Conservation (phyloP, 345 rosid genomes). For the Eucalyptus marginata region DNA sequence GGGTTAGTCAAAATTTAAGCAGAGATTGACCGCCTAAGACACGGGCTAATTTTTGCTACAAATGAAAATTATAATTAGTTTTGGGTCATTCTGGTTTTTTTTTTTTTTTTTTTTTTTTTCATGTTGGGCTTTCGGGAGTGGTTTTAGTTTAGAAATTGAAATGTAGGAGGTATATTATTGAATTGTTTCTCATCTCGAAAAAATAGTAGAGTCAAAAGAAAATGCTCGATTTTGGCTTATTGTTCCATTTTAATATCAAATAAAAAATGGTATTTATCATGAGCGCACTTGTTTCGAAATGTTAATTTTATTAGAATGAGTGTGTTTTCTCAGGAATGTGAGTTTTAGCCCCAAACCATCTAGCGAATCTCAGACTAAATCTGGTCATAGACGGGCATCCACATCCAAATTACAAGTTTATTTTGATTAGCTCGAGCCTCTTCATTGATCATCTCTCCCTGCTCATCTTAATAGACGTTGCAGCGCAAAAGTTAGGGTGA, state of each 20-base stretch:
- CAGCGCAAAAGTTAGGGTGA: background rate
- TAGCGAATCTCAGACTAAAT: background rate
- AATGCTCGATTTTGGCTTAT: background rate
- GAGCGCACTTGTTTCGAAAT: background rate
- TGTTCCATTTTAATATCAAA: background rate
- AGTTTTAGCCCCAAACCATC: background rate
- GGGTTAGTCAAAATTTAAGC: background rate
- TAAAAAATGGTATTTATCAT: background rate
- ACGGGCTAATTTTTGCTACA: background rate
- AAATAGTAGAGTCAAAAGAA: background rate
- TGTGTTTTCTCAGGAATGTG: background rate
- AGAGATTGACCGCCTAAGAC: background rate
- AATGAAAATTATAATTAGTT: background rate
- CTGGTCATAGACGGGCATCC: background rate
- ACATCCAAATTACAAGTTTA: background rate
- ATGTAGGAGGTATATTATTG: background rate
- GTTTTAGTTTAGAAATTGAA: background rate
- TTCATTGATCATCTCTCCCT: background rate
- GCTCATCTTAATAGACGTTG: background rate
- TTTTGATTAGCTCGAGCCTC: background rate
- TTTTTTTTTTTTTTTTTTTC: too few relatives aligned
- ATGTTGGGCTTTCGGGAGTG: background rate
- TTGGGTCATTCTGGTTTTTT: background rate
- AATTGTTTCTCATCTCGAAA: background rate
- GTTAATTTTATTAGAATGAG: background rate